These are phyloP conservation scores for Dioscorea alata DNA, from an alignment of 106 monocot genomes.

Conservation along the genomic window DNA sequence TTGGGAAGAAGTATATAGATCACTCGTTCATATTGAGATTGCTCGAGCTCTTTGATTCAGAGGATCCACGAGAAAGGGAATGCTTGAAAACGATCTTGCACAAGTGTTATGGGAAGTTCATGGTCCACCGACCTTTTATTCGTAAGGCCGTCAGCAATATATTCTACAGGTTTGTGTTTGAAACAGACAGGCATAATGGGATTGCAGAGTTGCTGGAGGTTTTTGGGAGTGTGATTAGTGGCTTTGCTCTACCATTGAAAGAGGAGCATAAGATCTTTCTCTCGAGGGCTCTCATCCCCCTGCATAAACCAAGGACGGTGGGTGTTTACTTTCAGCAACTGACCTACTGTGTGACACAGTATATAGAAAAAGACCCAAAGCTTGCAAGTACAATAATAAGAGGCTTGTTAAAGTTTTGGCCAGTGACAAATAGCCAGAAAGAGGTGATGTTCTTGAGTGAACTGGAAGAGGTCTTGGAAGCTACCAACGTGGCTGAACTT, in stretches of 20 bases:
- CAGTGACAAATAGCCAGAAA: constrained; percentile 82
- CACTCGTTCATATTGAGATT: constrained; percentile 66
- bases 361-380: constrained; percentile 82
- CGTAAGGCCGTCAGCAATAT: constrained; percentile 74
- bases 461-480: constrained; percentile 81
- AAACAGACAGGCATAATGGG: constrained; percentile 80
- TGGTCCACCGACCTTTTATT: constrained; percentile 87
- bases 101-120: constrained; percentile 82
- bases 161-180: constrained; percentile 77
- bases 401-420: constrained; percentile 86
- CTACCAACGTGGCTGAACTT: constrained; percentile 47
- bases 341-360: constrained; percentile 78
- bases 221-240: constrained; percentile 87
- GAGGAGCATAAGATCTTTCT: constrained; percentile 94
- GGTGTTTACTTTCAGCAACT: constrained; percentile 78
- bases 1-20: constrained; percentile 77
- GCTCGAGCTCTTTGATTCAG: constrained; percentile 84
- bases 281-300: constrained; percentile 64
- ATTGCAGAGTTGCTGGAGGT: constrained; percentile 82
- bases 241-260: constrained; percentile 79
- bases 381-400: constrained; percentile 52
- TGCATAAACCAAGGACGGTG: constrained; percentile 73
- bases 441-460: constrained; percentile 92
- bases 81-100: constrained; percentile 83
- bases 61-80: constrained; percentile 86